Evolutionary conservation across 306 rosid species (phyloP).

Genomic region (Lotus japonicus): DNA sequence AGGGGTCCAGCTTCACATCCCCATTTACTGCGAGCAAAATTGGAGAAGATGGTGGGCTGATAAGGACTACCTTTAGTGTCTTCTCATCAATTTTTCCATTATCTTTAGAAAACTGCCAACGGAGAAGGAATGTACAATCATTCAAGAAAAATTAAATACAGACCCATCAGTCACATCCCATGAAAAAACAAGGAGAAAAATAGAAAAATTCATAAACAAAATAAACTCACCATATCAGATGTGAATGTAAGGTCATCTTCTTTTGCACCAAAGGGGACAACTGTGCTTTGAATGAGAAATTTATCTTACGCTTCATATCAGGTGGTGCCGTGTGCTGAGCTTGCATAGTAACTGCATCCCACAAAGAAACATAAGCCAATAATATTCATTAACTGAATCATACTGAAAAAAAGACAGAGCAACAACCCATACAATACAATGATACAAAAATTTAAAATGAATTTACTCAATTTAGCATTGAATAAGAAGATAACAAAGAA

Average conservation of each 20-base stretch:
- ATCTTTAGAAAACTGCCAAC: slow-evolving; percentile 64
- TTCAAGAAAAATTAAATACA: slow-evolving; percentile 2
- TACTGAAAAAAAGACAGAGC: no score
- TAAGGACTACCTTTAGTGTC: slow-evolving; percentile 70
- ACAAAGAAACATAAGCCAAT: no score
- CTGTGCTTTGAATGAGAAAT: slow-evolving; percentile 72
- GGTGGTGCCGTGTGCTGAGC: slow-evolving; percentile 72
- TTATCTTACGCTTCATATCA: slow-evolving; percentile 86
- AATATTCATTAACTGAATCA: no score
- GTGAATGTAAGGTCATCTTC: slow-evolving; percentile 72
- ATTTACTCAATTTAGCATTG: no score
- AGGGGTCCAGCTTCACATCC: slow-evolving; percentile 53
- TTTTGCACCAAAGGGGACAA: slow-evolving; percentile 54
- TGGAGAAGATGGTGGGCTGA: slow-evolving; percentile 59
- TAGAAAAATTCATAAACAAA: background rate
- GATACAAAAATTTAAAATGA: no score
- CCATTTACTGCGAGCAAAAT: slow-evolving; percentile 62
- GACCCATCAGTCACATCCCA: background rate
- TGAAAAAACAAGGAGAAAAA: background rate
- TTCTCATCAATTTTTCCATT: slow-evolving; percentile 69
- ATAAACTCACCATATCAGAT: slow-evolving; percentile 51
- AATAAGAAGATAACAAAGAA: no score
- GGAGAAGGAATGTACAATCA: slow-evolving; percentile 10
- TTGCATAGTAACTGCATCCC: slow-evolving; percentile 82
- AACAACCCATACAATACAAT: no score